Evolutionary conservation across 2,329 filamentous ascomycete genomes (phyloP), one percentile per base, ranked within the genome.

Genomic region (Paraphaeosphaeria minitans): DNA sequence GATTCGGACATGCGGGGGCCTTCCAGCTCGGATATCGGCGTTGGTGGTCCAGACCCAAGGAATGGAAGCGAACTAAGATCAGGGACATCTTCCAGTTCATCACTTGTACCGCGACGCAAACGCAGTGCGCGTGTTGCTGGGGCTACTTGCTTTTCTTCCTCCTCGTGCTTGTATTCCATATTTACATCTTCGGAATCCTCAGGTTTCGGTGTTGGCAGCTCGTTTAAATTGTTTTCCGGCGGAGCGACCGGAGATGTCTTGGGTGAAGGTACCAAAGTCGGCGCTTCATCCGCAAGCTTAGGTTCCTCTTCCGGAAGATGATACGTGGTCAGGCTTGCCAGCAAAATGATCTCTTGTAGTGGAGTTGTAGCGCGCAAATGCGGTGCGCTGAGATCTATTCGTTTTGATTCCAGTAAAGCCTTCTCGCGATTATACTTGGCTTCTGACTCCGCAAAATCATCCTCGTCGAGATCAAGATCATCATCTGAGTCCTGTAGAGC

Each of bases 381-480:
- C n/a, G 68, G 60, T 14, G 69, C 71, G 61, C 76, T 80, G 8
- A 82, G 62, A 56, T 82, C 79, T 22, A 79, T 71, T 54, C 78
- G 74, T 59, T 78, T 77, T 4, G 78, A 71, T 61, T 79, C 78
- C 6, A 82, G 71, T 50, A 74, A 71, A 13, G 79, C 70, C 62
- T 80, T 81, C 57, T 80, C 76, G 10, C 77, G 72, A 45, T 80
- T 79, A 60, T 80, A 82, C 50, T 79, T 81, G 5, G 77, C 78
- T 66, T 82, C 78, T 21, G 77, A 77, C 33, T 80, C 75, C 9
- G 78, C 78, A 53, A 80, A 77, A 54, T 81, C 77, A 35, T 71
- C 79, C 57, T 82, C 79, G 35, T 79, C 77, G 12, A 80, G 70
- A 61, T 81, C 79, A 53, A 81, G 71, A 50, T 79, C 79, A 52